These are phyloP conservation scores for Daphne laureola DNA, from an alignment of 441 rosid genomes.

Conservation along the genomic window DNA sequence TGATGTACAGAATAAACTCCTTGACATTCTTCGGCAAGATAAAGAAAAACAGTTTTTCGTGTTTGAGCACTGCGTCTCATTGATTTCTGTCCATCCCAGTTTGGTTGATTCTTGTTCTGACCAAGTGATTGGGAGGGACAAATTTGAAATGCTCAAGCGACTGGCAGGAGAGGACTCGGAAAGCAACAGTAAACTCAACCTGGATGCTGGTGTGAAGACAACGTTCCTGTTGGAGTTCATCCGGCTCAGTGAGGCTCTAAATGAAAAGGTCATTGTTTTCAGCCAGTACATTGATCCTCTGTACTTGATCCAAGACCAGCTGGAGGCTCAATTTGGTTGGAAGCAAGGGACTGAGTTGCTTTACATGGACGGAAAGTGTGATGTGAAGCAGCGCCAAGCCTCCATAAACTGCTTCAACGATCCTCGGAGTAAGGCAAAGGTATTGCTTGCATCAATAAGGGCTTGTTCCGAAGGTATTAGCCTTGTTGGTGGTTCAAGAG, in stretches of 20 bases:
- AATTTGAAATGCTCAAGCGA: slow-evolving; percentile 6
- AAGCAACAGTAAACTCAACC: slow-evolving; percentile 15
- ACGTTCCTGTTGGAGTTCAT: slow-evolving; percentile 47
- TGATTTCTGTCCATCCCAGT: slow-evolving; percentile 63
- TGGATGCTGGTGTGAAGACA: slow-evolving; percentile 48
- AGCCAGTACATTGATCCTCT: slow-evolving; percentile 48
- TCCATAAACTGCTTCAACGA: slow-evolving; percentile 46
- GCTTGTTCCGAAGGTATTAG: slow-evolving; percentile 81
- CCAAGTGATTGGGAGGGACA: slow-evolving; percentile 7
- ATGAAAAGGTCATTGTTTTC: slow-evolving; percentile 62
- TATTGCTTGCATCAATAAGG: slow-evolving; percentile 59
- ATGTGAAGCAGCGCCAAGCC: slow-evolving; percentile 32
- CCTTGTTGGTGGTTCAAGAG: slow-evolving; percentile 74
- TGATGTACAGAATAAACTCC: slow-evolving; percentile 37
- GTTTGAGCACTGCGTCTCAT: slow-evolving; percentile 29
- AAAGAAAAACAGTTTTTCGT: slow-evolving; percentile 17
- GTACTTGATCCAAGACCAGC: slow-evolving; percentile 34
- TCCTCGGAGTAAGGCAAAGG: slow-evolving; percentile 35
- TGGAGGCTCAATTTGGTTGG: slow-evolving; percentile 33
- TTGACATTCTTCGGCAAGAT: slow-evolving; percentile 18
- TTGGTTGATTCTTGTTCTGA: slow-evolving; percentile 18
- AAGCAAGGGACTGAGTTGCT: slow-evolving; percentile 33
- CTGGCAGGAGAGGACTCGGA: slow-evolving; percentile 7
- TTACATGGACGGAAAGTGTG: slow-evolving; percentile 43
- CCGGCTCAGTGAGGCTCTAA: slow-evolving; percentile 22